phyloP scores from a whole-genome alignment of 371 early-diverging fungal genomes.

The Mortierella sp. region DNA sequence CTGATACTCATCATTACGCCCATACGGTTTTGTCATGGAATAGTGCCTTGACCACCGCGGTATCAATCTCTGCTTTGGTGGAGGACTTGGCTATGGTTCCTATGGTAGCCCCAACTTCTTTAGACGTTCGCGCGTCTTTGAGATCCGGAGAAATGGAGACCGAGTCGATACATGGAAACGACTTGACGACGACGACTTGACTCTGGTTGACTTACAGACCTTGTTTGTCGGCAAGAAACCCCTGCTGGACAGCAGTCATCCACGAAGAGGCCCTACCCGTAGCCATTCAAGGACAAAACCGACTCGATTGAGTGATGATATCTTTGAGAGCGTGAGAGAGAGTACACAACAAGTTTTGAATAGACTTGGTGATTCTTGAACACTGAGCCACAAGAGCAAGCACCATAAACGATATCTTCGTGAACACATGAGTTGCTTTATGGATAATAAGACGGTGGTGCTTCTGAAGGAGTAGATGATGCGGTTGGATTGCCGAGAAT shows the following conservation, averaged over 20 bases:
- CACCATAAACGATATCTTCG: too few relatives aligned
- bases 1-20: neutral
- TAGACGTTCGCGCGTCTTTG: conserved; percentile 60
- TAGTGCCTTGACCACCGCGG: conserved; percentile 58
- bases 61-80: conserved; percentile 62
- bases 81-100: conserved; percentile 62
- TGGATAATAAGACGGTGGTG: too few relatives aligned
- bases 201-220: conserved; percentile 60
- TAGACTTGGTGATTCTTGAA: conserved; percentile 3
- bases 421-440: too few relatives aligned
- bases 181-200: conserved; percentile 53
- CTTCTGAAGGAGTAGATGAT: too few relatives aligned
- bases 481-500: too few relatives aligned
- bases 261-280: conserved; percentile 1
- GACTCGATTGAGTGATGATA: conserved; percentile 7
- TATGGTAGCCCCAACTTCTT: conserved; percentile 61
- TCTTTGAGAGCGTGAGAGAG: conserved; percentile 16
- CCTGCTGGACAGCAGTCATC: neutral
- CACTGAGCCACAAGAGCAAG: too few relatives aligned
- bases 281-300: neutral
- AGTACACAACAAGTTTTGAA: conserved; percentile 17
- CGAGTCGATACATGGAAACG: conserved; percentile 64
- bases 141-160: conserved; percentile 53
- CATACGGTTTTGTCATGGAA: conserved; percentile 1
- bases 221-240: conserved; percentile 43